These are phyloP conservation scores for Sclerotiophoma versabilis DNA, from an alignment of 2,329 filamentous ascomycete species.

Conservation along the genomic window DNA sequence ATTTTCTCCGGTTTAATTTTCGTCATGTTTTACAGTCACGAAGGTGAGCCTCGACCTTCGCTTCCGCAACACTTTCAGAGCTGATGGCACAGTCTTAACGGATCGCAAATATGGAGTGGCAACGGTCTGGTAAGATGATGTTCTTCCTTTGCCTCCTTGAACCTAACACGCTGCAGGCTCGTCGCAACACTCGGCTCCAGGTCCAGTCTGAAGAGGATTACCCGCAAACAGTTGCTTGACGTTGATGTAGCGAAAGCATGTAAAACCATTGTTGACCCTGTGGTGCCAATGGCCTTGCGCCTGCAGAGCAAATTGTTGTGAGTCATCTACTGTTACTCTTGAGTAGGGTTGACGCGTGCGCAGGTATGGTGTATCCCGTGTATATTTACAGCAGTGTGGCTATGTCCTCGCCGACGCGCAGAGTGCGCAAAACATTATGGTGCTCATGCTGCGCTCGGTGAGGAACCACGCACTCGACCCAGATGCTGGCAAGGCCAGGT, in stretches of 20 bases:
- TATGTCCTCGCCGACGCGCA: slow-evolving; percentile 86
- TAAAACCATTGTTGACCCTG: slow-evolving; percentile 83
- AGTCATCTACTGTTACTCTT: slow-evolving; percentile 35
- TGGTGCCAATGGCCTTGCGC: slow-evolving; percentile 85
- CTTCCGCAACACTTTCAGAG: not conserved
- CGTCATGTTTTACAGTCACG: slow-evolving; percentile 93
- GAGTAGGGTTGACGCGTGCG: slow-evolving; percentile 20
- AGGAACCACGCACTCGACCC: slow-evolving; percentile 70
- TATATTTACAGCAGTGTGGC: slow-evolving; percentile 84
- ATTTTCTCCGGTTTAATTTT: slow-evolving; percentile 17
- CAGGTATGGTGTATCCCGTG: slow-evolving; percentile 74
- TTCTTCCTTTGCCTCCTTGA: not conserved
- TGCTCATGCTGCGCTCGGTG: slow-evolving; percentile 67
- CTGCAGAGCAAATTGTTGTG: slow-evolving; percentile 87
- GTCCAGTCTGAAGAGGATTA: slow-evolving; percentile 74
- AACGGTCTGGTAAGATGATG: slow-evolving; percentile 79
- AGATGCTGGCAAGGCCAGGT: slow-evolving; percentile 76
- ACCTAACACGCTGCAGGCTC: slow-evolving; percentile 68
- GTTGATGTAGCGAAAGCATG: slow-evolving; percentile 90
- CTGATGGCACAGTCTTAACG: slow-evolving; percentile 69
- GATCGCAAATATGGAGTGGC: slow-evolving; percentile 89
- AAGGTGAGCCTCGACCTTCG: slow-evolving; percentile 66
- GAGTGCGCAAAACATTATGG: slow-evolving; percentile 76
- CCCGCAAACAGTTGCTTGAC: slow-evolving; percentile 83
- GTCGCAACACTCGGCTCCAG: slow-evolving; percentile 85